Evolutionary conservation across 768 basidiomycete genomes (phyloP).

Genomic region (Agaricus sinodeliciosus): DNA sequence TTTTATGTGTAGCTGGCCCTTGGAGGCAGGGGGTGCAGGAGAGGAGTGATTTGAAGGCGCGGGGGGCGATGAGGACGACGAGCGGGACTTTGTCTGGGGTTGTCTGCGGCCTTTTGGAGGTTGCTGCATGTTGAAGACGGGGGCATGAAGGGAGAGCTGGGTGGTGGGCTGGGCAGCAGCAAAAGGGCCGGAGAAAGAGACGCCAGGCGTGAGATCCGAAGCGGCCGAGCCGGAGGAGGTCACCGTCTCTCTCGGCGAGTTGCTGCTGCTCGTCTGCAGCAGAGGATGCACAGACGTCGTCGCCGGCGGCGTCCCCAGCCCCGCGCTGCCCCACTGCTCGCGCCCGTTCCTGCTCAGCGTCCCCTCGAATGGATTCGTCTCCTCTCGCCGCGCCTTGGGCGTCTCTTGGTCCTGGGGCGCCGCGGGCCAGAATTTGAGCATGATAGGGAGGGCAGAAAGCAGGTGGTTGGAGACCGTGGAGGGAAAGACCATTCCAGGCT

Average conservation of each 20-base stretch:
- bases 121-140: slow-evolving; percentile 75
- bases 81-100: slow-evolving; percentile 25
- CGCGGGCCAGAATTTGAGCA: slow-evolving; percentile 68
- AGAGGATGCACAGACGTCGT: slow-evolving; percentile 27
- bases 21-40: slow-evolving; percentile 28
- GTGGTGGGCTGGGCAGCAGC: slow-evolving; percentile 49
- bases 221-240: slow-evolving; percentile 32
- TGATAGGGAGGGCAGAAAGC: slow-evolving; percentile 19
- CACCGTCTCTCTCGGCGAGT: slow-evolving; percentile 21
- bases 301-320: slow-evolving; percentile 24
- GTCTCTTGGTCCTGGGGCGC: slow-evolving; percentile 50
- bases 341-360: slow-evolving; percentile 13
- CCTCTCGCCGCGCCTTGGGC: slow-evolving; percentile 37
- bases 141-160: slow-evolving; percentile 76
- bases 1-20: slow-evolving; percentile 90
- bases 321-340: slow-evolving; percentile 10
- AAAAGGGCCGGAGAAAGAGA: slow-evolving; percentile 41
- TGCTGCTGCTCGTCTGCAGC: slow-evolving; percentile 19
- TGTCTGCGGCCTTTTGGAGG: slow-evolving; percentile 34
- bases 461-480: neutral
- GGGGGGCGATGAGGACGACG: slow-evolving; percentile 36
- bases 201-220: slow-evolving; percentile 37
- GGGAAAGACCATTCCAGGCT: neutral
- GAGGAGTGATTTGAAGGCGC: slow-evolving; percentile 18
- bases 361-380: slow-evolving; percentile 58